A percentile compares a stretch with the other conserved stretches of the same genome.
phyloP scores from a whole-genome alignment of 768 basidiomycete genomes.

The Serendipita sp. region DNA sequence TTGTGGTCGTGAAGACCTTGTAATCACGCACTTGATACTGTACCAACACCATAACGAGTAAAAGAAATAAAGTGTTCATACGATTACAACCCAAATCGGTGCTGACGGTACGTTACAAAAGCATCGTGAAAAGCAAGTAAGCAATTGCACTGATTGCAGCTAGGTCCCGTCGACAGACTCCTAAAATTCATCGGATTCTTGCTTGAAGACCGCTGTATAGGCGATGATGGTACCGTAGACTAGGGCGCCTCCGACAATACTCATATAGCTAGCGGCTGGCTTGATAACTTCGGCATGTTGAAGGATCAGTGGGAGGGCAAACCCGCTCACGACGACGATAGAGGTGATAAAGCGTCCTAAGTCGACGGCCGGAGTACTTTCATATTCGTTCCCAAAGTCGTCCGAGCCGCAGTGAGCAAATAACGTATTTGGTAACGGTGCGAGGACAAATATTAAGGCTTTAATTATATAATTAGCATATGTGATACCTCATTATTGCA shows the following conservation, averaged over 20 bases:
- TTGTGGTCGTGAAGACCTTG: too few relatives aligned
- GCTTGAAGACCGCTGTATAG: constrained; percentile 68
- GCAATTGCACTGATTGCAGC: not conserved
- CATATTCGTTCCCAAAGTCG: constrained; percentile 69
- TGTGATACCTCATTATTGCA: not conserved
- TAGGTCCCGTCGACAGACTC: constrained; percentile 14
- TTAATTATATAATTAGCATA: not conserved
- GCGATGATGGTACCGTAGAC: constrained; percentile 85
- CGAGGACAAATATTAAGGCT: constrained; percentile 91
- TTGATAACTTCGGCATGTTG: constrained; percentile 82
- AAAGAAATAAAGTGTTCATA: too few relatives aligned
- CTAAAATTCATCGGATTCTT: constrained; percentile 71
- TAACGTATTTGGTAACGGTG: constrained; percentile 86
- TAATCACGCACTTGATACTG: too few relatives aligned
- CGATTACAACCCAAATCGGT: not conserved
- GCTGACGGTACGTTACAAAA: not conserved
- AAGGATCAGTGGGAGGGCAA: constrained; percentile 80
- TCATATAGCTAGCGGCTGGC: constrained; percentile 79
- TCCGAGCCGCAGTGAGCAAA: constrained; percentile 87
- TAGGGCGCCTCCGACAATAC: constrained; percentile 79
- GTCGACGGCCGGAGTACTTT: constrained; percentile 56
- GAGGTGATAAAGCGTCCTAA: constrained; percentile 90
- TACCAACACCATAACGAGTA: too few relatives aligned
- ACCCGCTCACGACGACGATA: constrained; percentile 78
- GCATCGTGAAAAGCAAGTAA: not conserved